Percentiles rank a stretch among this genome's conserved stretches.
phyloP scores from a whole-genome alignment of 176 grass and related monocot genomes.

The Oryza glumipatula region DNA sequence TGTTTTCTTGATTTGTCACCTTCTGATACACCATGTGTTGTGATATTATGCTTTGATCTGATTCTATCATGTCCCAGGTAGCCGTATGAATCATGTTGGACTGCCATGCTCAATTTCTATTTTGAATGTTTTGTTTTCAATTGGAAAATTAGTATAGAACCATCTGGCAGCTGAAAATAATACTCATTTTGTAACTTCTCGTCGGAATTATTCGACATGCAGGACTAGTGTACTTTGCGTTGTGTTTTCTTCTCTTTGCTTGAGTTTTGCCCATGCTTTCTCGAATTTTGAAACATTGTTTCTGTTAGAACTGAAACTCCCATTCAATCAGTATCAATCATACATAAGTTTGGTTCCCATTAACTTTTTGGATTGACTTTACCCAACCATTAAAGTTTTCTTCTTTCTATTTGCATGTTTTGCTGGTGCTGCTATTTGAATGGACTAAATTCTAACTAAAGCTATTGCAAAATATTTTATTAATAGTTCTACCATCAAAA shows the following conservation, averaged over 20 bases:
- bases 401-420: conserved; percentile 26
- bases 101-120: neutral
- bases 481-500: neutral
- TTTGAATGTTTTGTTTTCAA: conserved; percentile 19
- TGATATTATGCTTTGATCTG: conserved; percentile 4
- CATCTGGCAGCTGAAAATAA: neutral
- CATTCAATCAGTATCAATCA: neutral
- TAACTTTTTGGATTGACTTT: conserved; percentile 2
- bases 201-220: neutral
- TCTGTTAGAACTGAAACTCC: neutral
- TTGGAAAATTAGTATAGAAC: neutral
- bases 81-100: conserved; percentile 27
- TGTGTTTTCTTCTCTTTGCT: conserved; percentile 2
- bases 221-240: neutral
- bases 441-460: conserved; percentile 18
- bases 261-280: conserved; percentile 1
- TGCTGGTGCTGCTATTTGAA: conserved; percentile 7
- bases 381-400: neutral
- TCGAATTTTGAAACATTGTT: neutral
- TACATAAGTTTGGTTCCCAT: neutral
- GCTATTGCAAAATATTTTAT: neutral
- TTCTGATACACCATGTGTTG: conserved; percentile 5
- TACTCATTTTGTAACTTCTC: conserved; percentile 2
- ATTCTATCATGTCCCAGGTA: conserved; percentile 15
- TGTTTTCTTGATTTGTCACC: conserved; percentile 5